These are phyloP conservation scores for Colletotrichum australisinense DNA, from an alignment of 2,329 filamentous ascomycete species.

Conservation along the genomic window DNA sequence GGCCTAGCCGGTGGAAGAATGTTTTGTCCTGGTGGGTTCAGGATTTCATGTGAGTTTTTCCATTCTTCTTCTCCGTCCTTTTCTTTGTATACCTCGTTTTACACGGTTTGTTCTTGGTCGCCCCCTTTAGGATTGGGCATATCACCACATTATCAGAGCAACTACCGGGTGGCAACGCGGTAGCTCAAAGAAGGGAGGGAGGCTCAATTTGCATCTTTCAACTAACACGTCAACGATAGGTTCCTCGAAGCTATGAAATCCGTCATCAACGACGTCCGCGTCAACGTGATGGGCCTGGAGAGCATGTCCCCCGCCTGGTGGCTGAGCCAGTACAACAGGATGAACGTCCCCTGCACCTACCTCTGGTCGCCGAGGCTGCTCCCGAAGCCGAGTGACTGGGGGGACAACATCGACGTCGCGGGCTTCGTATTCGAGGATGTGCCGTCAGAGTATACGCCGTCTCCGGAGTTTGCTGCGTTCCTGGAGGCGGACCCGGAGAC, in stretches of 20 bases:
- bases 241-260: constrained; percentile 27
- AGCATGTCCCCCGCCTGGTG: constrained; percentile 60
- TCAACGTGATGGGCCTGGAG: constrained; percentile 55
- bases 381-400: constrained; percentile 65
- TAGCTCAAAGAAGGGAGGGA: fast-evolving
- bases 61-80: background rate
- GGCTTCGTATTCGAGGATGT: constrained; percentile 66
- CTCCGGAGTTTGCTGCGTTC: constrained; percentile 47
- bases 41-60: constrained; percentile 21
- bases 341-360: constrained; percentile 61
- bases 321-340: constrained; percentile 57
- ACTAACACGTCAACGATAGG: background rate
- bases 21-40: constrained; percentile 19
- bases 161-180: too few relatives aligned
- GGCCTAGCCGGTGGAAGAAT: constrained; percentile 11
- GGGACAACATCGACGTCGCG: constrained; percentile 62
- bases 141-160: background rate
- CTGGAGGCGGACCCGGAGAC: constrained; percentile 39
- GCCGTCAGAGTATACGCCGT: constrained; percentile 55
- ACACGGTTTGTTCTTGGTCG: fast-evolving
- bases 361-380: constrained; percentile 57
- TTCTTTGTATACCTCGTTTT: background rate
- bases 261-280: constrained; percentile 59
- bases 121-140: background rate
- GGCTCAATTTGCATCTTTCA: fast-evolving